phyloP scores from a whole-genome alignment of 768 basidiomycete genomes.

The Lactarius vividus region DNA sequence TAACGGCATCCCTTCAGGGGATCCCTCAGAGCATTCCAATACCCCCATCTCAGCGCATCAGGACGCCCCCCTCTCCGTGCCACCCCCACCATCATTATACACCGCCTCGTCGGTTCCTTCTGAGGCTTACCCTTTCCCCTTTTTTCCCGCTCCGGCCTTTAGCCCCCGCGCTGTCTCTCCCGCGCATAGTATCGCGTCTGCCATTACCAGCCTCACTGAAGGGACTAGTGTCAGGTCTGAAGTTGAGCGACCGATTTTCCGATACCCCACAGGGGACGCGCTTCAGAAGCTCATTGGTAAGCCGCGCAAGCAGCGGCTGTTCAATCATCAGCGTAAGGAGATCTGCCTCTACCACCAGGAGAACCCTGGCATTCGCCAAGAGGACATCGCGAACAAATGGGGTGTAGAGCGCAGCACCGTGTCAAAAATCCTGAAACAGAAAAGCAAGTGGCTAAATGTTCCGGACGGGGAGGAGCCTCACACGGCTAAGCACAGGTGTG shows the following conservation, averaged over 20 bases:
- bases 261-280: constrained; percentile 23
- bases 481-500: constrained; percentile 69
- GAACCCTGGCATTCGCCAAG: constrained; percentile 71
- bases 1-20: constrained; percentile 23
- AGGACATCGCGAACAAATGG: constrained; percentile 75
- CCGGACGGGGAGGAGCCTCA: constrained; percentile 55
- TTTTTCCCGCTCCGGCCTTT: constrained; percentile 20
- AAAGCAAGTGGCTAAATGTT: constrained; percentile 76
- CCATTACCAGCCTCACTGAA: constrained; percentile 52
- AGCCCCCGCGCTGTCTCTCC: constrained; percentile 61
- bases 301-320: constrained; percentile 70
- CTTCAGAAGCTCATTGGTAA: constrained; percentile 37
- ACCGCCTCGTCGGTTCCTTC: constrained; percentile 17
- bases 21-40: constrained; percentile 23
- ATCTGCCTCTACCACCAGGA: constrained; percentile 68
- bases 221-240: constrained; percentile 22
- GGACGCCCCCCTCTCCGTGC: constrained; percentile 24
- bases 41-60: constrained; percentile 21
- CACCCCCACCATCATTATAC: constrained; percentile 21
- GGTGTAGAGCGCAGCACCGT: constrained; percentile 90
- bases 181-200: constrained; percentile 54
- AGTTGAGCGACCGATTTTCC: constrained; percentile 16
- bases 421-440: constrained; percentile 86
- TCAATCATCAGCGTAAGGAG: constrained; percentile 67
- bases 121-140: constrained; percentile 22